Percentiles rank a stretch among this genome's conserved stretches.
Conservation (phyloP, 495 filamentous ascomycete genomes). For the Trichoderma reesei region DNA sequence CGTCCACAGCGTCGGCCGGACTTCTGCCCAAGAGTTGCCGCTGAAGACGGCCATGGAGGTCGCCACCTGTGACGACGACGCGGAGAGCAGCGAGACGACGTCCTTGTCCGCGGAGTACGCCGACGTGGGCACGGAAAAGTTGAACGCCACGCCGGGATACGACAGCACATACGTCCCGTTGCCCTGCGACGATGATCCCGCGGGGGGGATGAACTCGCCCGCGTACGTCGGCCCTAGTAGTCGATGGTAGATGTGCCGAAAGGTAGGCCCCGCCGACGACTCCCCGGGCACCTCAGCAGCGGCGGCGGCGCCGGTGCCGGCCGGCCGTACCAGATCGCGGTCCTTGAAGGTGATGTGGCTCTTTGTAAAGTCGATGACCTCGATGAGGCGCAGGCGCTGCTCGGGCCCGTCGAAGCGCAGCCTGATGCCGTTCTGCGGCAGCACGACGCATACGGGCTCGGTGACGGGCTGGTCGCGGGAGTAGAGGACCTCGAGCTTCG, state of each 20-base stretch:
- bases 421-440: constrained; percentile 78
- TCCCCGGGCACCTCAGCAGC: constrained; percentile 30
- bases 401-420: constrained; percentile 90
- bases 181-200: constrained; percentile 17
- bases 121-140: constrained; percentile 66
- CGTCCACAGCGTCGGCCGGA: constrained; percentile 64
- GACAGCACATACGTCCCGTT: constrained; percentile 71
- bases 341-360: constrained; percentile 68
- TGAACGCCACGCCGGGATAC: constrained; percentile 88
- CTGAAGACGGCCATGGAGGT: constrained; percentile 80
- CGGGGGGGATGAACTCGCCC: constrained; percentile 67
- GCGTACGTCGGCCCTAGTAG: constrained; percentile 85
- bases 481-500: constrained; percentile 72
- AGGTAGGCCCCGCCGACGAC: constrained; percentile 57
- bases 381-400: constrained; percentile 82
- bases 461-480: constrained; percentile 57
- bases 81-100: constrained; percentile 77
- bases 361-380: constrained; percentile 85
- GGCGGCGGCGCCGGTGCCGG: constrained; percentile 35
- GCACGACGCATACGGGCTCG: constrained; percentile 59
- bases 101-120: constrained; percentile 76
- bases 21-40: constrained; percentile 81
- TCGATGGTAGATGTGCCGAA: constrained; percentile 84
- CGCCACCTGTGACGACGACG: constrained; percentile 56
- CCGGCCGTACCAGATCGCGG: constrained; percentile 65